phyloP scores from a whole-genome alignment of 2,329 filamentous ascomycete genomes.

The Fusarium sororula region DNA sequence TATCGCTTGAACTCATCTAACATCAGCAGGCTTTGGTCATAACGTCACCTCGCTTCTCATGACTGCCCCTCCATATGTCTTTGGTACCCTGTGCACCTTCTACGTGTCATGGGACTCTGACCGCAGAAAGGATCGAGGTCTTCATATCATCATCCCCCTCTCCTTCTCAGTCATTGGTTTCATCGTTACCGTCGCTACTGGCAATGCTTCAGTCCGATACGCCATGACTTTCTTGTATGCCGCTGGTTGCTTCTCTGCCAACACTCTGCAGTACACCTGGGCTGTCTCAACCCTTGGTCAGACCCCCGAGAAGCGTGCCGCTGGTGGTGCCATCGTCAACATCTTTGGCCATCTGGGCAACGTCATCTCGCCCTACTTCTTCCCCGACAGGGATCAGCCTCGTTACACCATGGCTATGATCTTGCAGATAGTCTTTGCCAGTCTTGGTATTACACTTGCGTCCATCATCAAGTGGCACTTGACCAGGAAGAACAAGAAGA shows the following conservation, averaged over 20 bases:
- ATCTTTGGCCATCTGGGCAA: constrained; percentile 50
- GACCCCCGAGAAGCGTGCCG: constrained; percentile 51
- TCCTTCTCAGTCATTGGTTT: constrained; percentile 65
- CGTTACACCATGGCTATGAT: constrained; percentile 45
- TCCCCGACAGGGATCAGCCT: constrained; percentile 42
- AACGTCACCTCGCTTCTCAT: constrained; percentile 62
- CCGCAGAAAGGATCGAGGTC: constrained; percentile 67
- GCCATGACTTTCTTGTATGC: constrained; percentile 38
- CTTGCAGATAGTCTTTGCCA: constrained; percentile 27
- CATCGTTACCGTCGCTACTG: constrained; percentile 67
- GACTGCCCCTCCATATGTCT: constrained; percentile 65
- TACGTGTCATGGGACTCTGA: constrained; percentile 69
- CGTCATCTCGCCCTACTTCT: constrained; percentile 53
- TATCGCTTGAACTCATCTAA: background rate
- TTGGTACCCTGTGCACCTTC: constrained; percentile 64
- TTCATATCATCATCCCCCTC: constrained; percentile 66
- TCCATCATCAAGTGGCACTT: constrained; percentile 25
- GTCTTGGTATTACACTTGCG: constrained; percentile 15
- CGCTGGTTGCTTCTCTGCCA: constrained; percentile 41
- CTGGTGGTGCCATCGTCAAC: constrained; percentile 49
- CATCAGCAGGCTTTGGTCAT: constrained; percentile 52
- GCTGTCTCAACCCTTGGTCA: constrained; percentile 45
- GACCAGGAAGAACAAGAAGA: constrained; percentile 31
- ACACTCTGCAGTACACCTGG: constrained; percentile 49
- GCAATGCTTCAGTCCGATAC: constrained; percentile 39